Conservation (phyloP, 208 protist species). For the Wallacemonas rigidus region DNA sequence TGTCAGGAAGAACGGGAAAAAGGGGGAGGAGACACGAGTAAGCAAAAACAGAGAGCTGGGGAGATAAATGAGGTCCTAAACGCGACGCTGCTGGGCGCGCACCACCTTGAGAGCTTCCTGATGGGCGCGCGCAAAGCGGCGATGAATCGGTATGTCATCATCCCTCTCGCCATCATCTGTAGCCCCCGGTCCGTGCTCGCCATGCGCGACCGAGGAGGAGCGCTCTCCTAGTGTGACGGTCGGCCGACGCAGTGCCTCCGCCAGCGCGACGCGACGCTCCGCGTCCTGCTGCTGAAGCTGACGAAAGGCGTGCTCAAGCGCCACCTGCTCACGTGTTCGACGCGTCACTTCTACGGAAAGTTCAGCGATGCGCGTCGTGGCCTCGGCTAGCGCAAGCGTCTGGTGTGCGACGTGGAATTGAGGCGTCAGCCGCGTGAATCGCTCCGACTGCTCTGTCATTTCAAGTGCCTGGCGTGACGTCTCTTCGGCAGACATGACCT, state of each 20-base stretch:
- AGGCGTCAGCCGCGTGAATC: background rate
- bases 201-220: background rate
- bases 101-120: conserved; percentile 65
- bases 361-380: background rate
- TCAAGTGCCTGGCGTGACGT: background rate
- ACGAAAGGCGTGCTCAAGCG: background rate
- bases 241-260: conserved; percentile 52
- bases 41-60: background rate
- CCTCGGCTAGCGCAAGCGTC: background rate
- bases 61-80: conserved; percentile 14
- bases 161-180: conserved; percentile 6
- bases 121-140: conserved; percentile 78
- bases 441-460: conserved; percentile 5
- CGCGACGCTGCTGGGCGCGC: conserved; percentile 40
- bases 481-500: conserved; percentile 19
- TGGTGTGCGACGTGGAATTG: conserved; percentile 15
- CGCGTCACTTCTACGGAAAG: background rate
- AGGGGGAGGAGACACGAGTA: background rate
- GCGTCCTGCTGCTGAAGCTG: conserved; percentile 25
- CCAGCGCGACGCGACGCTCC: conserved; percentile 47
- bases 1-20: background rate
- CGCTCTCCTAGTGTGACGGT: conserved; percentile 44
- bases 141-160: conserved; percentile 68
- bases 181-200: too few species aligned
- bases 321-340: background rate